Evolutionary conservation across 2,329 filamentous ascomycete genomes (phyloP), one percentile per base, ranked within the genome.

Genomic region (Chrysosporium queenslandicum): DNA sequence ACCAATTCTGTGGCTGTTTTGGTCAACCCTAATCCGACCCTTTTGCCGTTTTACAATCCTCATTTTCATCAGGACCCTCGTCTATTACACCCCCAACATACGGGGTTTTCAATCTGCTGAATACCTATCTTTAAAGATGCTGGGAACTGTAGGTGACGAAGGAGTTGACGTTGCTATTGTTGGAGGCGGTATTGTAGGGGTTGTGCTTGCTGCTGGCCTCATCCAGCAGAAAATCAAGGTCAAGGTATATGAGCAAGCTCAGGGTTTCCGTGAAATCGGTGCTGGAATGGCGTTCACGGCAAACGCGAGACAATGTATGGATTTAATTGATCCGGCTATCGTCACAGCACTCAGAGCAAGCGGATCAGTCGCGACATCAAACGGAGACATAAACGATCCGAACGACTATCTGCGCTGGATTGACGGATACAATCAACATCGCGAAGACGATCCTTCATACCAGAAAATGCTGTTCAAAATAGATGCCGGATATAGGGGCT

Each of bases 181-280:
- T 20, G 69, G 69, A 11, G 69, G 69, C 25, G 70, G 69, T 45
- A 67, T 71, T 23, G 67, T 67, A 27, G 70, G 70, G 11, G 63
- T 72, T 20, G 66, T 64, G 53, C 58, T 63, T 18, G 63, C 66
- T n/a, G 61, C 71, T 12, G 61, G 64, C 12, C 63, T 71, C 18
- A 18, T 7, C 59, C 64, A 29, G 61, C 68, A 40, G 64, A 67
- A 51, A 56, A 49, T 58, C 58, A 58, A 55, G 57, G 18, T 51
- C 39, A 51, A 14, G 16, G 32, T 51, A 4, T 51, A 51, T 21
- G 48, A 51, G 32, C 48, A 32, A 25, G 37, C 48, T 14, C 16
- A 36, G 20, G 16, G 39, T 14, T 51, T 18, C 6, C 23, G 32
- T 42, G 48, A 51, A 18, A 43, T 43, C 16, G 37, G 48, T 18